Percentiles rank a stretch among this genome's conserved stretches.
phyloP scores from a whole-genome alignment of 805 yeast genomes.

The Debaryomyces castellii region DNA sequence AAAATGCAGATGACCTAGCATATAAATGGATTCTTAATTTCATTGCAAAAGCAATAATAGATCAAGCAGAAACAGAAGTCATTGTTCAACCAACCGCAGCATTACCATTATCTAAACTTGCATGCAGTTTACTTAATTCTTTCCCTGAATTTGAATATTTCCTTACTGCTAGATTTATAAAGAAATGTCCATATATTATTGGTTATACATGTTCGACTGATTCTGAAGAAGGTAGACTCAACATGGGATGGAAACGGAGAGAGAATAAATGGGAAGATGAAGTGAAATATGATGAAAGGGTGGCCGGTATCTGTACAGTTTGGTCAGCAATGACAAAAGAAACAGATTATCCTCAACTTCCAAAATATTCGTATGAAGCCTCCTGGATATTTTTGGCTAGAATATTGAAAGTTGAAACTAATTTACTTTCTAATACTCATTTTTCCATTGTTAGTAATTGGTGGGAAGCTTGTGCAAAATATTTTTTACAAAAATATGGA shows the following conservation, averaged over 20 bases:
- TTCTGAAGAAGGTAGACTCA: constrained; percentile 74
- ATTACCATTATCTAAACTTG: constrained; percentile 70
- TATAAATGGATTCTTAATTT: constrained; percentile 77
- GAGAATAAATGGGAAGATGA: constrained; percentile 60
- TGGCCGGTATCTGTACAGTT: constrained; percentile 81
- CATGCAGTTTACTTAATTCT: constrained; percentile 50
- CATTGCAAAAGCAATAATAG: constrained; percentile 79
- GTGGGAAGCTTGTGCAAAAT: constrained; percentile 84
- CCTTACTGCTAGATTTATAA: constrained; percentile 77
- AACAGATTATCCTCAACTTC: constrained; percentile 11
- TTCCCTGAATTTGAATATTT: constrained; percentile 54
- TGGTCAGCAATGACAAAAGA: constrained; percentile 71
- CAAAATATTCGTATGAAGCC: constrained; percentile 47
- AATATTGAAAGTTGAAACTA: constrained; percentile 54
- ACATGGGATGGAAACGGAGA: constrained; percentile 85
- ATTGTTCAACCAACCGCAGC: constrained; percentile 76
- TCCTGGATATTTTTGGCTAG: constrained; percentile 77
- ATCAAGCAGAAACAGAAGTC: constrained; percentile 92
- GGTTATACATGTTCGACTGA: constrained; percentile 77
- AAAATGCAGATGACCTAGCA: constrained; percentile 44
- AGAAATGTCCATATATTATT: constrained; percentile 85
- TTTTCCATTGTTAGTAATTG: constrained; percentile 72
- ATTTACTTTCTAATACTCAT: constrained; percentile 63
- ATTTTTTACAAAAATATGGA: constrained; percentile 60
- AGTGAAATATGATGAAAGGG: constrained; percentile 75